Conservation (phyloP, 2,329 filamentous ascomycete species). For the Thielaviopsis punctulata region DNA sequence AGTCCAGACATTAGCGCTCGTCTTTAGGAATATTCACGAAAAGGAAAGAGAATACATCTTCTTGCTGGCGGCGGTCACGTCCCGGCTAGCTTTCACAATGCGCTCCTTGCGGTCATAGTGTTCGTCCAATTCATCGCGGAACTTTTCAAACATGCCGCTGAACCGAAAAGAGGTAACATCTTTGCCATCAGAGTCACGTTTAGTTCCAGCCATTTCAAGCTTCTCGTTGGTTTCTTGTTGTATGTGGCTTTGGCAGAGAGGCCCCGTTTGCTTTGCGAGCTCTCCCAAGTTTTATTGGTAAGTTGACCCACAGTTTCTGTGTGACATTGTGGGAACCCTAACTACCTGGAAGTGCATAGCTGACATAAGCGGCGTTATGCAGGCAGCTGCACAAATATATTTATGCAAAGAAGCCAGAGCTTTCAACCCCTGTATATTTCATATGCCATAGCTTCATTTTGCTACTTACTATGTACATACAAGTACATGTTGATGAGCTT, state of each 20-base stretch:
- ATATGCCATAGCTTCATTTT: not conserved
- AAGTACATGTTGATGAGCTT: no score
- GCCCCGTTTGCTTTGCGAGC: not conserved
- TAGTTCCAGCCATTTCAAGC: constrained; percentile 26
- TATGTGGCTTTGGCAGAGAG: constrained; percentile 17
- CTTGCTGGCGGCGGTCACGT: constrained; percentile 88
- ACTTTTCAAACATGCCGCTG: constrained; percentile 66
- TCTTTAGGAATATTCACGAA: not conserved
- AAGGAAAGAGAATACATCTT: constrained; percentile 50
- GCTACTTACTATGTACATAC: no score
- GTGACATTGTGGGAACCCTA: not conserved
- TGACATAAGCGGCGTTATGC: not conserved
- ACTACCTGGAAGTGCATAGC: not conserved
- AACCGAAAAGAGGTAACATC: constrained; percentile 22
- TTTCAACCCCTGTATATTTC: not conserved
- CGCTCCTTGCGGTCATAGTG: constrained; percentile 86
- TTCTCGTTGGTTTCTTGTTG: no score
- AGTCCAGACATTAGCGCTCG: not conserved
- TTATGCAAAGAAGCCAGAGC: not conserved
- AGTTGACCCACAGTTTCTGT: not conserved
- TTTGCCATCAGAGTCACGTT: constrained; percentile 37
- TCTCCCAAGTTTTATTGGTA: no score
- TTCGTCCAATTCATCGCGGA: constrained; percentile 77
- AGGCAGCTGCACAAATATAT: not conserved
- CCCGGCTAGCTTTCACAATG: constrained; percentile 76